Conservation (phyloP, 129 eudicot species). For the Flaveria trinervia region DNA sequence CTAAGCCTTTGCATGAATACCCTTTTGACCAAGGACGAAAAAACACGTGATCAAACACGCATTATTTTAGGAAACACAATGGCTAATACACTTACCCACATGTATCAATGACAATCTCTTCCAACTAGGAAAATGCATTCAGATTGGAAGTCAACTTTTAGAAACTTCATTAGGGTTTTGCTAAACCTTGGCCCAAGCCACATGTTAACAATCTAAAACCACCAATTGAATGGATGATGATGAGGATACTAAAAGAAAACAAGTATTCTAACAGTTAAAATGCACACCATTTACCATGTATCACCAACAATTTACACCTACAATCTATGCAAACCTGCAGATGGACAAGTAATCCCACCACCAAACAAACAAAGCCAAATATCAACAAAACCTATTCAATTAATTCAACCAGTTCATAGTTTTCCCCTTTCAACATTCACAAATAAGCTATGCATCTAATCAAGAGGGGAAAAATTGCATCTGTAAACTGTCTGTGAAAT, state of each 20-base stretch:
- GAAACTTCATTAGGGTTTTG: conserved; percentile 19
- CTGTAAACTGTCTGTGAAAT: neutral
- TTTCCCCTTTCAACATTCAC: conserved; percentile 15
- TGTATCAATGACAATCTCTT: neutral
- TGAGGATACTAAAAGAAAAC: neutral
- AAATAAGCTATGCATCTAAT: neutral
- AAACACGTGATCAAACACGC: neutral
- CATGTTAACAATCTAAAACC: conserved; percentile 1
- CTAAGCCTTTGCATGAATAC: neutral
- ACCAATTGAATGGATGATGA: neutral
- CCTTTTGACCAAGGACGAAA: neutral
- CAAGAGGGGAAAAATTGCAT: no score
- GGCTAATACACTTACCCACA: neutral
- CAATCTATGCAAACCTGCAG: neutral
- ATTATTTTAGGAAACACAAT: neutral
- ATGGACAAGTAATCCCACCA: neutral
- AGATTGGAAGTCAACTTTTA: neutral
- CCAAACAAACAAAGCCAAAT: conserved; percentile 1
- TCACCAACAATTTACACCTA: neutral
- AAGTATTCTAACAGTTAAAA: neutral
- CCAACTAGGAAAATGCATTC: neutral
- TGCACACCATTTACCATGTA: neutral
- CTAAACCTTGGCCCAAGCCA: neutral
- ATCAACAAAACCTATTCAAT: neutral
- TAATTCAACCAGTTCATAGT: conserved; percentile 11